Evolutionary conservation across 176 grass and related monocot genomes (phyloP).

Genomic region (Chloris gayana): DNA sequence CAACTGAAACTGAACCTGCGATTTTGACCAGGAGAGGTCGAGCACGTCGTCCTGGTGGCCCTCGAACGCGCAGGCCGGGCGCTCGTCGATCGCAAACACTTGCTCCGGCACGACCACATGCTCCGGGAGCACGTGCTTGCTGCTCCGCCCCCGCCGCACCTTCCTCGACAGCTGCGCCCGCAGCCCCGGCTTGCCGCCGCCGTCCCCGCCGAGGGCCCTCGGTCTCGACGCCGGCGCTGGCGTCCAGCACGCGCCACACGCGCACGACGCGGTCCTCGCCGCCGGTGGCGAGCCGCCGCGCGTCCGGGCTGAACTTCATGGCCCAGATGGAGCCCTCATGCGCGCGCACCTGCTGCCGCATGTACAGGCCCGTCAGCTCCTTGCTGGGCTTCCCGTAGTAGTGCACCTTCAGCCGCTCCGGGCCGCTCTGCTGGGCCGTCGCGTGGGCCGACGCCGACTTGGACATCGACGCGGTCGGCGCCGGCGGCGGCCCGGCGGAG

Average conservation of each 20-base stretch:
- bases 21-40: slow-evolving; percentile 92
- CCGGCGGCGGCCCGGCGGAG: not conserved
- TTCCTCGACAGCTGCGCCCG: slow-evolving; percentile 54
- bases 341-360: slow-evolving; percentile 75
- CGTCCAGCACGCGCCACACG: slow-evolving; percentile 64
- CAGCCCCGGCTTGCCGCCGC: slow-evolving; percentile 24
- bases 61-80: slow-evolving; percentile 59
- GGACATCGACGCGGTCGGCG: not conserved
- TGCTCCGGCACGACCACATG: slow-evolving; percentile 72
- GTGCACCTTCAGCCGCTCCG: slow-evolving; percentile 79
- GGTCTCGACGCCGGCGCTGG: slow-evolving; percentile 11
- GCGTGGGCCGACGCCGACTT: slow-evolving; percentile 2
- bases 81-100: slow-evolving; percentile 62
- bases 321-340: slow-evolving; percentile 92
- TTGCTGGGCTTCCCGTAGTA: slow-evolving; percentile 71
- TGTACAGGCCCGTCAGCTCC: slow-evolving; percentile 83
- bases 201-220: not conserved
- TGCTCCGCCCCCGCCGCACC: slow-evolving; percentile 49
- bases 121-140: slow-evolving; percentile 64
- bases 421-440: slow-evolving; percentile 3
- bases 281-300: slow-evolving; percentile 63
- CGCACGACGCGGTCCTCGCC: slow-evolving; percentile 80
- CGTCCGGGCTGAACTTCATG: slow-evolving; percentile 80
- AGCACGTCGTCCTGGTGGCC: slow-evolving; percentile 84
- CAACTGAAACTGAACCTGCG: slow-evolving; percentile 40